Evolutionary conservation across 345 rosid species (phyloP), one percentile per base, ranked within the genome.

Genomic region (Pugionium dolabratum): DNA sequence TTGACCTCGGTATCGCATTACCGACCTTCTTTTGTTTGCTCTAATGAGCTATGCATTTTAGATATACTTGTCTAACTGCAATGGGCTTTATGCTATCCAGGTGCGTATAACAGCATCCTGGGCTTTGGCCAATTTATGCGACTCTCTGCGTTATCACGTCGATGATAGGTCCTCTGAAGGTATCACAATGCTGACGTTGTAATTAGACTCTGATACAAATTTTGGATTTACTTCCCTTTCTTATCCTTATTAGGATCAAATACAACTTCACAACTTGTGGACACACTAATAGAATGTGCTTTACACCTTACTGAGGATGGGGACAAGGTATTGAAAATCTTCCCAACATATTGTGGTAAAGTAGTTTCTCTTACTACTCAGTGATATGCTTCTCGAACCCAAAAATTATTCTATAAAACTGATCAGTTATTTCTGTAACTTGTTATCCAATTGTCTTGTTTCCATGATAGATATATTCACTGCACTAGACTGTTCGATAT

Each of bases 111-210:
- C 96, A 65, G 86, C 96, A 54, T 93, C 94, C 30, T 93, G 98
- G 98, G 94, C 97, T 52, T 76, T 88, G 84, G 98, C 98, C 64
- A 90, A 90, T 81, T 68, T 90, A 69, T 85, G 98, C 48, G 96
- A 90, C 68, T 83, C 96, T 54, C 67, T 93, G 51, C 82, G 80
- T 59, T 85, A 75, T 77, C 84, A 69, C 67, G 60, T 81, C 4
- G 67, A 79, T 69, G 82, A 80, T 71, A 52, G 74, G 64, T 76
- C 84, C 40, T 71, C 66, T 57, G 77, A 69, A 73, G 73, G 72
- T 73, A 66, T 45, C 3, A 52, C 3, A 52, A 3, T 30, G 36
- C 26, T 51, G 53, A 59, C 27, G 36, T 58, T 43, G 36, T 36
- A 44, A 36, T 31, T 52, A 43, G 44, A 36, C 9, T 40, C 31